Base-by-base conservation (phyloP, 225 moss, liverwort and hornwort genomes). In the Straminergon stramineum region DNA sequence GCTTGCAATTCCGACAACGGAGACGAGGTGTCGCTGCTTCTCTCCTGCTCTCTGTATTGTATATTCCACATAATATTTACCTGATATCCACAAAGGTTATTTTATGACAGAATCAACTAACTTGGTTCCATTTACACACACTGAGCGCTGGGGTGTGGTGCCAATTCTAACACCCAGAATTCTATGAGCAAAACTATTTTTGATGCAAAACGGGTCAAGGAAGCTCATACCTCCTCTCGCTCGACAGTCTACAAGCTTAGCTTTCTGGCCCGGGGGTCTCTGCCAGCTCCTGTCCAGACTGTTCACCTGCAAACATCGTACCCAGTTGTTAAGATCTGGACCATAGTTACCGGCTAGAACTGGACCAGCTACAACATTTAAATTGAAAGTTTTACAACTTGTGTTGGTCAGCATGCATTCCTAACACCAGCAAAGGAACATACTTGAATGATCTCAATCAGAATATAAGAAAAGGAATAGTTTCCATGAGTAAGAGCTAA, bases 211-310 rank as follows among this genome's bases (percentile, higher is more conserved):
- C 12, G 6, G n/a, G 83, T 70, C 35, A 65, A 84, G 55, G 58
- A 60, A 74, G 84, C 14, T 53, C 87, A 70, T 56, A 99, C 99
- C 99, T 92, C 93, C 94, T 94, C 45, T 95, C 5, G 96, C 81
- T 57, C 91, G 91, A 43, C 84, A 34, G 69, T 96, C 91, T 35
- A 99, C 90, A 80, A 99, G 94, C 89, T 90, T 96, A 37, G 95
- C 97, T 86, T 92, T 96, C 90, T 99, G 99, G 63, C 99, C 99
- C 24, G 94, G 93, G 43, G 97, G 99, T 87, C 86, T 96, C 84
- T 97, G 87, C 97, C 99, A 99, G 62, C 97, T 96, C 93, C 99
- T 97, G 87, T 99, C 99, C 45, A 99, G 79, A 93, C 97, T 97
- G 65, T 99, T 99, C 84, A 99, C 97, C 99, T 99, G 94, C 55